phyloP scores from a whole-genome alignment of 23 red algal species.

The Agarophyton chilense region DNA sequence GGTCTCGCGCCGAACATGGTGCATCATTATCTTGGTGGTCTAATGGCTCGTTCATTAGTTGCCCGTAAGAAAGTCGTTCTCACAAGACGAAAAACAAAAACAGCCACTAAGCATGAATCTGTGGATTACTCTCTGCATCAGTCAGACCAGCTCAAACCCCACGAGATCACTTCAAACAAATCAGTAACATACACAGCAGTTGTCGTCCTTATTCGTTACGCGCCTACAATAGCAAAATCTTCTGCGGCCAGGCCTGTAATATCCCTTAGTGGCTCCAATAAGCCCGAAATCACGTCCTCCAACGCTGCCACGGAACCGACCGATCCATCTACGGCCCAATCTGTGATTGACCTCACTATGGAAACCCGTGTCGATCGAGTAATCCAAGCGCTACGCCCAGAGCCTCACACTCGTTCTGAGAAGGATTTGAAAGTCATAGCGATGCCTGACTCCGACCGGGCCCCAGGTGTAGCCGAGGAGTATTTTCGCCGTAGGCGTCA shows the following conservation, averaged over 20 bases:
- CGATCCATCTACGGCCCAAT: neutral
- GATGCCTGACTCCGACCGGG: constrained; percentile 37
- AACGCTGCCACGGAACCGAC: neutral
- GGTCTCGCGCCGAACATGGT: constrained; percentile 32
- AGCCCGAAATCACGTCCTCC: neutral
- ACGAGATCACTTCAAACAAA: neutral
- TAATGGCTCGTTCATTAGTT: constrained; percentile 16
- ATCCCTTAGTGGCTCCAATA: neutral
- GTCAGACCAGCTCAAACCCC: neutral
- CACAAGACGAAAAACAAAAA: neutral
- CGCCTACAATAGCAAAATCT: neutral
- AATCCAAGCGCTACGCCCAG: constrained; percentile 6
- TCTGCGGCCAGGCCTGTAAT: neutral
- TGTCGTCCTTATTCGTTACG: constrained; percentile 33
- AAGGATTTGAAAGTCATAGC: constrained; percentile 45
- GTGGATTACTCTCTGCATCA: neutral
- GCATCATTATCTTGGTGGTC: constrained; percentile 39
- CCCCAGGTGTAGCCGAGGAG: neutral
- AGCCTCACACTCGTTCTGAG: constrained; percentile 2
- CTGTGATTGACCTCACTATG: constrained; percentile 17
- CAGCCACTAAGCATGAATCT: neutral
- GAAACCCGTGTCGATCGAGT: constrained; percentile 16
- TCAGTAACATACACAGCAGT: constrained; percentile 46
- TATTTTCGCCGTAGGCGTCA: constrained; percentile 41
- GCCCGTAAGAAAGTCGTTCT: constrained; percentile 46